phyloP scores from a whole-genome alignment of 441 rosid genomes.

The Croton setiger region DNA sequence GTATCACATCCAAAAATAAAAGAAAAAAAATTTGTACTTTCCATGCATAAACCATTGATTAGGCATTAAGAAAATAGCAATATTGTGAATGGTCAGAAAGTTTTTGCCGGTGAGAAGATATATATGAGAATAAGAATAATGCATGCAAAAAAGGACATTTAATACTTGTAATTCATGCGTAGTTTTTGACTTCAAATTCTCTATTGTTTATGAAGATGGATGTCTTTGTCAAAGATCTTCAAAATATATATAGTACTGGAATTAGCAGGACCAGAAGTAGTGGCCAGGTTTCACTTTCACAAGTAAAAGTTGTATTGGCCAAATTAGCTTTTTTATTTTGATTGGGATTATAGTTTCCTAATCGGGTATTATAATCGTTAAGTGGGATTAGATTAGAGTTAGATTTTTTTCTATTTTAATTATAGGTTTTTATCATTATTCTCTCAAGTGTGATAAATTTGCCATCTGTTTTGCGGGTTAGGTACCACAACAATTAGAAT shows the following conservation, averaged over 20 bases:
- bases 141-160: too few species aligned
- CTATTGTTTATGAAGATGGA: slow-evolving; percentile 11
- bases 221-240: slow-evolving; percentile 10
- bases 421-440: too few species aligned
- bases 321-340: too few species aligned
- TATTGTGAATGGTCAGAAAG: not conserved
- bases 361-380: not conserved
- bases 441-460: too few species aligned
- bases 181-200: slow-evolving; percentile 10
- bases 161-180: not conserved
- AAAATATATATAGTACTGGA: not conserved
- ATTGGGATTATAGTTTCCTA: too few species aligned
- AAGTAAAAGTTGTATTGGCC: not conserved
- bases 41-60: not conserved
- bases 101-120: slow-evolving; percentile 3
- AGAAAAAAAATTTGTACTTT: not conserved
- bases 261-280: not conserved
- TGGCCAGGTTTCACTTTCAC: slow-evolving; percentile 2
- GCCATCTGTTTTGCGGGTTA: too few species aligned
- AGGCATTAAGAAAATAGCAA: not conserved
- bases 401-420: not conserved
- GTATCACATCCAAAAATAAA: not conserved
- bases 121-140: not conserved
- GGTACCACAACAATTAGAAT: too few species aligned
- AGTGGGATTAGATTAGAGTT: not conserved